These are phyloP conservation scores for Trichophaea hybrida DNA, from an alignment of 2,329 filamentous ascomycete species.

Conservation along the genomic window DNA sequence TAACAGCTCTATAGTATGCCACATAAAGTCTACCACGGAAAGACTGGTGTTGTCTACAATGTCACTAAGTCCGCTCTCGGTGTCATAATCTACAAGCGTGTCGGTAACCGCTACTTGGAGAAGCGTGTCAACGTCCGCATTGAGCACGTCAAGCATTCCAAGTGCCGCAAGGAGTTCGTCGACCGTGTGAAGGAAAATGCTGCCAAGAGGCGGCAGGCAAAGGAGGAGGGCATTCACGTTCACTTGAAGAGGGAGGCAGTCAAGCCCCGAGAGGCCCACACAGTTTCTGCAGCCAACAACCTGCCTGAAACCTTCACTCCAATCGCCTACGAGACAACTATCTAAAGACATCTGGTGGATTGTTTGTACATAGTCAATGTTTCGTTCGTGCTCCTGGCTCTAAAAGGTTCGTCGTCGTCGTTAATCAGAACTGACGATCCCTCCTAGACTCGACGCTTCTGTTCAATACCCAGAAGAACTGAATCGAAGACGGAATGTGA, in stretches of 20 bases:
- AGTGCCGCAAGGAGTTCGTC: conserved; percentile 93
- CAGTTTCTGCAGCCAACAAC: conserved; percentile 66
- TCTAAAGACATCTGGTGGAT: conserved; percentile 42
- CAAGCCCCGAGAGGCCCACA: conserved; percentile 65
- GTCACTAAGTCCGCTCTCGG: conserved; percentile 96
- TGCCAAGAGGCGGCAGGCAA: conserved; percentile 80
- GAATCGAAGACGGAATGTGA: not conserved
- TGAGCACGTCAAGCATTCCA: conserved; percentile 90
- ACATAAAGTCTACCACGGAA: conserved; percentile 99
- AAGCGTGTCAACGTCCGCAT: conserved; percentile 99
- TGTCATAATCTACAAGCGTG: conserved; percentile 99
- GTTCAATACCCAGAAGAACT: not conserved
- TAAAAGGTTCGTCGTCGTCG: not conserved
- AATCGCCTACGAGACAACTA: conserved; percentile 94
- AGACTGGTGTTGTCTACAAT: conserved; percentile 98
- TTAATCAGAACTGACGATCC: not conserved
- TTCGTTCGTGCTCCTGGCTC: not conserved
- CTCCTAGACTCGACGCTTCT: not conserved
- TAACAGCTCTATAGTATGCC: conserved; percentile 55
- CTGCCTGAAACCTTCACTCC: conserved; percentile 82
- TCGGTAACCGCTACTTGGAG: conserved; percentile 99
- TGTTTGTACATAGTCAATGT: conserved; percentile 4
- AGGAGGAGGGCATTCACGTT: conserved; percentile 72
- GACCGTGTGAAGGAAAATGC: conserved; percentile 94
- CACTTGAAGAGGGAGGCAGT: conserved; percentile 84